Base-by-base conservation (phyloP, 129 eudicot genomes). In the Ambrosia artemisiifolia region DNA sequence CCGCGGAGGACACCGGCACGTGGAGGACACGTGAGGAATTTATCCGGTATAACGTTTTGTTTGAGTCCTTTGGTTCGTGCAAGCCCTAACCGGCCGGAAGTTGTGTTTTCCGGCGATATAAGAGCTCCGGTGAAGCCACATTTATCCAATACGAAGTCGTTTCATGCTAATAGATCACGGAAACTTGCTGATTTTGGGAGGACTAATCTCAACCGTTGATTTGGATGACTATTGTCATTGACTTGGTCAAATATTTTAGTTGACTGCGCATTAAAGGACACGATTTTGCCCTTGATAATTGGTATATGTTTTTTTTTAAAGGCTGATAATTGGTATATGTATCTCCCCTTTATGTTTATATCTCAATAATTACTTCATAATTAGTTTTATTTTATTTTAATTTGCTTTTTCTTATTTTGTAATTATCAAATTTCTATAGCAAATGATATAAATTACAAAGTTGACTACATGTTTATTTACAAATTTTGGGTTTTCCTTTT, bases 171-270 rank as follows among this genome's bases (percentile, higher is more conserved):
- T 48, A 81, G 94, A 74, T 90, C 96, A 5, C 72, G 93, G 73
- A 90, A 90, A 85, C 80, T 90, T 34, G 94, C 88, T 16, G 90
- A 88, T 78, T 82, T 85, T 69, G 95, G 95, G 67, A 88, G 95
- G 87, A 67, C 72, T 20, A 83, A 72, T 73, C 79, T 19, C 16
- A 79, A 62, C 81, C 85, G 66, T 71, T 84, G 85, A 87, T 71
- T 35, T 8, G 2, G 59, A 65, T 67, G 73, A 78, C 72, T 70
- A 70, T 65, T 84, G 93, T 82, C 87, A 47, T 62, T 69, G 83
- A 74, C 80, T 36, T 5, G 2, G 11, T 59, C 65, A 32, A 32
- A 2, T 0, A 32, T 9, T 18, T 9, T 28, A 3, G 4, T 79
- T 72, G 80, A 69, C 80, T 49, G 48, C 32, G 72, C 53, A 71